Evolutionary conservation across 2,329 filamentous ascomycete species (phyloP).

Genomic region (Arthrobotrys entomopaga): DNA sequence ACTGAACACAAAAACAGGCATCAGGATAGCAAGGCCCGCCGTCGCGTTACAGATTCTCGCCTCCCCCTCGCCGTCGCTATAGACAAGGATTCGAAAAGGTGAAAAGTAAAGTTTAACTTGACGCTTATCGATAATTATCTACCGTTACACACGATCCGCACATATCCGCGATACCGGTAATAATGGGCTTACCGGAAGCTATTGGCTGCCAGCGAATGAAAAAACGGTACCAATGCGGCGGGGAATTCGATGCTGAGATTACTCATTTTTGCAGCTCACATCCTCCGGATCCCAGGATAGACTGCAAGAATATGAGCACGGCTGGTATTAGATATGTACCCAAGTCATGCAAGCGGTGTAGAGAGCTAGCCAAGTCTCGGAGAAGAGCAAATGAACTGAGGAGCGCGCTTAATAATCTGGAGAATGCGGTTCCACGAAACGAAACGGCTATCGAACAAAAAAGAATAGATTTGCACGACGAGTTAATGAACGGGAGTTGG

Average conservation of each 20-base stretch:
- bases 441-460: not conserved
- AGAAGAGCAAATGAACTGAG: not conserved
- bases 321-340: not conserved
- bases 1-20: no score
- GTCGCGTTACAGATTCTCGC: no score
- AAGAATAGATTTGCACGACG: not conserved
- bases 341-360: slow-evolving; percentile 9
- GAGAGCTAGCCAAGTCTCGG: not conserved
- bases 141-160: not conserved
- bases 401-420: not conserved
- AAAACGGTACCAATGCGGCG: slow-evolving; percentile 29
- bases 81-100: no score
- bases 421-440: not conserved
- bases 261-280: slow-evolving; percentile 24
- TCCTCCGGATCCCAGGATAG: slow-evolving; percentile 1
- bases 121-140: no score
- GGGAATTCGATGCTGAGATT: slow-evolving; percentile 6
- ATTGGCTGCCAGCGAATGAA: slow-evolving; percentile 23
- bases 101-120: no score
- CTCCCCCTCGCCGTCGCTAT: no score
- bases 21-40: no score
- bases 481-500: not conserved
- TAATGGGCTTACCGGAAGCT: not conserved
- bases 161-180: slow-evolving; percentile 1
- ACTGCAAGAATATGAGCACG: not conserved